Evolutionary conservation across 179 eudicot species (phyloP), one percentile per base, ranked within the genome.

Genomic region (Dionaea muscipula): DNA sequence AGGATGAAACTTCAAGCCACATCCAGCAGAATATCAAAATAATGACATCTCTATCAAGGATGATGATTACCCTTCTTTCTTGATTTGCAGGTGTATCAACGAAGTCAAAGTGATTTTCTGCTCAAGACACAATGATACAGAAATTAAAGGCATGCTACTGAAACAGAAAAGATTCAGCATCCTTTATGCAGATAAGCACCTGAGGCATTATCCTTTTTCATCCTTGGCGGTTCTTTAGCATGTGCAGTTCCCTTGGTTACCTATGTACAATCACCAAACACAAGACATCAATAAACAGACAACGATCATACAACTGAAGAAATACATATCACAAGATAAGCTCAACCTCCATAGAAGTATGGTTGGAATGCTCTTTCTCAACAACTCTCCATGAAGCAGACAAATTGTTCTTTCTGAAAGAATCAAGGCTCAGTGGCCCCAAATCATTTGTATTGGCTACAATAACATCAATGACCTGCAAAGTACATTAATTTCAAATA

Each of bases 381-480:
- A 52, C 76, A 65, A 75, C 55, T 63, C 74, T 88, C 99, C 95
- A 93, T 16, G 90, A 88, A 1, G 90, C 83, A 56, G 96, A 83
- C 65, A 72, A 71, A 60, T 83, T 82, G 55, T 65, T 79, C 53
- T 66, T 83, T 60, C 73, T 73, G 51, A 93, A 81, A 40, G 63
- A 68, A 63, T 82, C 95, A 61, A 88, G 83, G 69, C 78, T 83
- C 57, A 82, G 46, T 24, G 99, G 94, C 55, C 94, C 96, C 66
- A 81, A 53, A 66, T 85, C 99, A 63, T 81, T 75, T 45, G 84
- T 74, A 43, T 57, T 85, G 51, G 79, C 79, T 33, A 70, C 73
- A 49, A 93, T 83, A 65, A 70, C 76, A 67, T 89, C 85, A 61
- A 84, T 65, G 59, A 85, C 89, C 99, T 93, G 74, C 67, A 75